Evolutionary conservation across 306 rosid genomes (phyloP).

Genomic region (Casuarina cunninghamiana): DNA sequence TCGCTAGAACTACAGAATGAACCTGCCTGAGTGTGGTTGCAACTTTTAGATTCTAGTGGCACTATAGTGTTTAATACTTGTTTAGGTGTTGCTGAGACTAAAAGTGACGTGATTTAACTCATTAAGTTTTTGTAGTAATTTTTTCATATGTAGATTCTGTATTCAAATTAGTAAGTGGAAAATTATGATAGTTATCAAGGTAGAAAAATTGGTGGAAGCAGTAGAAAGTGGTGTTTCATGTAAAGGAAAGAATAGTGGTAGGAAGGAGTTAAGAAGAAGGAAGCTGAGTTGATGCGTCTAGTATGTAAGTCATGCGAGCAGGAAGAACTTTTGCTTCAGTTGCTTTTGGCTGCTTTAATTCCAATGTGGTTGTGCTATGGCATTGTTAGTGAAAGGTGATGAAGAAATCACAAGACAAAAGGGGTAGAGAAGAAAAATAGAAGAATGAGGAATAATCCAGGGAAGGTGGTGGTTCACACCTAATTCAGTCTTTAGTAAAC

Average conservation of each 20-base stretch:
- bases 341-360: background rate
- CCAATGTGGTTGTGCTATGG: background rate
- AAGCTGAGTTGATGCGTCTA: background rate
- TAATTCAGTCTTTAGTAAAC: conserved; percentile 4
- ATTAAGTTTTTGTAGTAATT: background rate
- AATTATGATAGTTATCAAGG: background rate
- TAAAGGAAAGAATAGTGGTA: background rate
- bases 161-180: background rate
- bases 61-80: background rate
- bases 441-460: conserved; percentile 1
- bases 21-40: background rate
- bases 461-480: conserved; percentile 2
- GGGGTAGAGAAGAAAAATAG: background rate
- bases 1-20: background rate
- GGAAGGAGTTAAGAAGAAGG: background rate
- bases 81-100: background rate
- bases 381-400: background rate
- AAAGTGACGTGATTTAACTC: background rate
- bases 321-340: background rate
- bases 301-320: background rate
- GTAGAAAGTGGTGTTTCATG: background rate
- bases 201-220: background rate
- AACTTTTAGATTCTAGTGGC: background rate
- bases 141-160: background rate
- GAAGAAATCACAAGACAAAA: background rate